Conservation (phyloP, 1,284 basidiomycete genomes). For the Cryptococcus deneoformans region DNA sequence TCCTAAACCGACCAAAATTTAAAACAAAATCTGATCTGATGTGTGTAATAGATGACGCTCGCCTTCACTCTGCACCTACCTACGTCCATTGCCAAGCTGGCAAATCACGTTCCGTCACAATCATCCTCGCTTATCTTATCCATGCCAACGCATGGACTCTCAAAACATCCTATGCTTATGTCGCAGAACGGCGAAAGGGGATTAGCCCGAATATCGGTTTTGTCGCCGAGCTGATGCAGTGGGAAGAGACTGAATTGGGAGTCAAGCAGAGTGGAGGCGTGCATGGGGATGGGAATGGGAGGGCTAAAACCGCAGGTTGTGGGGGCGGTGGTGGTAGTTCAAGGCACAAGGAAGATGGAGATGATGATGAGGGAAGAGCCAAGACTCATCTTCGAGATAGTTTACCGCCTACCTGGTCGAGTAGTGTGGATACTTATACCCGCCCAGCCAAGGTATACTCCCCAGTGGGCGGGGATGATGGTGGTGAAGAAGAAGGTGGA, state of each 20-base stretch:
- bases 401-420: conserved; percentile 59
- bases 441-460: neutral
- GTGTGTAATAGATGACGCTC: conserved; percentile 70
- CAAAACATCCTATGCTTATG: conserved; percentile 83
- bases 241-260: conserved; percentile 84
- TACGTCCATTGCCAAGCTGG: conserved; percentile 98
- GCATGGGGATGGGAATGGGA: conserved; percentile 22
- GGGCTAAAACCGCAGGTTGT: neutral
- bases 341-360: no score
- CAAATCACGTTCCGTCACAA: conserved; percentile 93
- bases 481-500: conserved; percentile 6
- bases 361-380: conserved; percentile 16
- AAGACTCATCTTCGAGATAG: conserved; percentile 63
- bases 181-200: conserved; percentile 81
- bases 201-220: conserved; percentile 99
- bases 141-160: conserved; percentile 95
- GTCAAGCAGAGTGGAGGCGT: conserved; percentile 73
- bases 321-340: no score
- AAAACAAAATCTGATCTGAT: neutral
- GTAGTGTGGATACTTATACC: conserved; percentile 20
- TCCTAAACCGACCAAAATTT: neutral
- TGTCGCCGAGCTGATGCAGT: conserved; percentile 94
- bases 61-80: conserved; percentile 77
- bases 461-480: neutral
- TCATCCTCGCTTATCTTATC: conserved; percentile 95